These are phyloP conservation scores for Dactylonectria macrodidyma DNA, from an alignment of 2,329 filamentous ascomycete species.

Conservation along the genomic window DNA sequence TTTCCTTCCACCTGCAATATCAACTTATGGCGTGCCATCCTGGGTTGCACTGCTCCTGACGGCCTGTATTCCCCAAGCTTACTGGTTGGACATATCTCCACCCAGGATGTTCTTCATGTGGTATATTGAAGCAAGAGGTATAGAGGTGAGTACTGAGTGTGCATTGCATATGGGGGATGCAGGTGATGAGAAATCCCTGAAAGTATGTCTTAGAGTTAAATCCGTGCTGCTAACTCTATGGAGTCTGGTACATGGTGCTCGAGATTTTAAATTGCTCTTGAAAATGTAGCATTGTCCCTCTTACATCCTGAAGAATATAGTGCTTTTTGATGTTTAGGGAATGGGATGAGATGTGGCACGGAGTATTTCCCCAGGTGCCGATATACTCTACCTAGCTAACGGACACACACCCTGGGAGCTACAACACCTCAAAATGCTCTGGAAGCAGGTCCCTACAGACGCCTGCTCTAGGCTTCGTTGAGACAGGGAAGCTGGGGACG, in stretches of 20 bases:
- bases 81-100: background rate
- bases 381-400: background rate
- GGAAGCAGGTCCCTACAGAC: no score
- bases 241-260: background rate
- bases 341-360: background rate
- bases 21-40: background rate
- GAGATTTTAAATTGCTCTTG: background rate
- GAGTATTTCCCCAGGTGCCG: constrained; percentile 7
- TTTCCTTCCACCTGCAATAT: background rate
- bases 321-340: background rate
- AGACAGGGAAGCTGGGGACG: no score
- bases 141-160: background rate
- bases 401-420: background rate
- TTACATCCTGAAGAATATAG: background rate
- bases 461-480: no score
- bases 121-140: background rate
- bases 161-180: background rate
- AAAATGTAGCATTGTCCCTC: background rate
- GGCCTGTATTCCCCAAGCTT: background rate
- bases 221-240: background rate
- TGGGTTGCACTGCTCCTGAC: constrained; percentile 4
- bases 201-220: background rate
- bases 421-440: no score
- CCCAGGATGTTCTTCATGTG: background rate
- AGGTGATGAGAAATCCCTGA: background rate